These are phyloP conservation scores for Backusella macrospora DNA, from an alignment of 192 early-diverging fungal species.

Conservation along the genomic window DNA sequence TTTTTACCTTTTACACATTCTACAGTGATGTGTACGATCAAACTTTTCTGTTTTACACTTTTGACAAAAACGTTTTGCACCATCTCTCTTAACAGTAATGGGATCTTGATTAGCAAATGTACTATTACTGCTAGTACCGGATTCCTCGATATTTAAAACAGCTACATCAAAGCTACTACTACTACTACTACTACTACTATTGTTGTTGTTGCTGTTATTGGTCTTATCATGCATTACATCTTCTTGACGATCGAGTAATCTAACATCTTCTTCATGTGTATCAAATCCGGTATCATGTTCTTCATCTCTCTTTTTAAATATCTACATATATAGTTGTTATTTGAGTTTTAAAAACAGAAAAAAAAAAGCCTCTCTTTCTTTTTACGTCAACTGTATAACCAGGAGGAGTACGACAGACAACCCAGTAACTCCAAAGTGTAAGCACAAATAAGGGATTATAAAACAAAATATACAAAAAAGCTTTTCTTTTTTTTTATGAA, in stretches of 20 bases:
- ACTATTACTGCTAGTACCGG: background rate
- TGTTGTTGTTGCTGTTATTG: background rate
- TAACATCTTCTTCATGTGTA: constrained; percentile 22
- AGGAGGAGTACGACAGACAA: constrained; percentile 26
- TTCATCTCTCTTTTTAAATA: constrained; percentile 13
- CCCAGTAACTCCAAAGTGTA: constrained; percentile 28
- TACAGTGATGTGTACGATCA: constrained; percentile 43
- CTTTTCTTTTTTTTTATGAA: constrained; percentile 10
- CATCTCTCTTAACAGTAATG: constrained; percentile 39
- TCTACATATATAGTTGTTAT: too few relatives aligned
- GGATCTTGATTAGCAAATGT: background rate
- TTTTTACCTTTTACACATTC: constrained; percentile 38
- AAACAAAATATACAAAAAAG: constrained; percentile 25
- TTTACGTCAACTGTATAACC: constrained; percentile 31
- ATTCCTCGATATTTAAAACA: constrained; percentile 5
- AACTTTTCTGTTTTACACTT: constrained; percentile 39
- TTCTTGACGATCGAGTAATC: constrained; percentile 18
- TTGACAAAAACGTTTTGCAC: constrained; percentile 38
- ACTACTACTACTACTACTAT: too few relatives aligned
- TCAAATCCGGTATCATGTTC: constrained; percentile 5
- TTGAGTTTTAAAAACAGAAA: too few relatives aligned
- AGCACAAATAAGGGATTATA: constrained; percentile 27
- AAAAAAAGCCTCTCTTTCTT: background rate
- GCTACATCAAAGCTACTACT: too few relatives aligned
- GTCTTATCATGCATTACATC: background rate